phyloP scores from a whole-genome alignment of 1,139 yeast species.

The Hyphopichia wangnamkhiaoensis region DNA sequence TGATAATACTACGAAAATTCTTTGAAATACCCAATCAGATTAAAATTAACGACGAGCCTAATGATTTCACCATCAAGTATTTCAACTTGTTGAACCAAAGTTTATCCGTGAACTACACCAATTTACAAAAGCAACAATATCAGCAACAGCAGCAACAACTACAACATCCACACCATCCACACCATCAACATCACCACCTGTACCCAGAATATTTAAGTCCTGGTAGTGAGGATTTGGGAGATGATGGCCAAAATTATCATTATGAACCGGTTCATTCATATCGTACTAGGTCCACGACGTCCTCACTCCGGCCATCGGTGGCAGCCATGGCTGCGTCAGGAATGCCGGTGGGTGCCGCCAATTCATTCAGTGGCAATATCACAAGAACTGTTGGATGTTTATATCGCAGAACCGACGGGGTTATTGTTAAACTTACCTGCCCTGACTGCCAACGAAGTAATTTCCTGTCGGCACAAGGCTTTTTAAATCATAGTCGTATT shows the following conservation, averaged over 20 bases:
- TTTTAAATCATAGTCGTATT: slow-evolving; percentile 71
- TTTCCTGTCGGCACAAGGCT: slow-evolving; percentile 79
- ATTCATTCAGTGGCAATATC: slow-evolving; percentile 4
- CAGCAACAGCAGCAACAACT: slow-evolving; percentile 7
- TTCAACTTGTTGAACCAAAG: slow-evolving; percentile 40
- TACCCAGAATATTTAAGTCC: slow-evolving; percentile 9
- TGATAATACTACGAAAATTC: slow-evolving; percentile 53
- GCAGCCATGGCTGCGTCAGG: slow-evolving; percentile 14
- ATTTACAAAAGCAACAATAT: slow-evolving; percentile 12
- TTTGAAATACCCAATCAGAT: slow-evolving; percentile 48
- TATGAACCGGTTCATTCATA: slow-evolving; percentile 29
- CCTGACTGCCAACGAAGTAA: slow-evolving; percentile 67
- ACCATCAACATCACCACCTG: not conserved
- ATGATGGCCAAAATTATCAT: slow-evolving; percentile 1
- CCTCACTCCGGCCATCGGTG: slow-evolving; percentile 45
- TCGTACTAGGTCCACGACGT: slow-evolving; percentile 52
- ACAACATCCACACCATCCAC: slow-evolving; percentile 4
- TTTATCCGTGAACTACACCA: slow-evolving; percentile 34
- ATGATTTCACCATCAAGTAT: slow-evolving; percentile 51
- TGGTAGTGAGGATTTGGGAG: slow-evolving; percentile 8
- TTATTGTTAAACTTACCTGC: slow-evolving; percentile 67
- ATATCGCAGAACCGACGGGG: slow-evolving; percentile 71
- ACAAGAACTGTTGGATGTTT: slow-evolving; percentile 53
- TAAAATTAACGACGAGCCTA: slow-evolving; percentile 44
- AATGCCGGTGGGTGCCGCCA: slow-evolving; percentile 3